phyloP scores from a whole-genome alignment of 495 filamentous ascomycete genomes.

The Aspergillus coremiiformis region DNA sequence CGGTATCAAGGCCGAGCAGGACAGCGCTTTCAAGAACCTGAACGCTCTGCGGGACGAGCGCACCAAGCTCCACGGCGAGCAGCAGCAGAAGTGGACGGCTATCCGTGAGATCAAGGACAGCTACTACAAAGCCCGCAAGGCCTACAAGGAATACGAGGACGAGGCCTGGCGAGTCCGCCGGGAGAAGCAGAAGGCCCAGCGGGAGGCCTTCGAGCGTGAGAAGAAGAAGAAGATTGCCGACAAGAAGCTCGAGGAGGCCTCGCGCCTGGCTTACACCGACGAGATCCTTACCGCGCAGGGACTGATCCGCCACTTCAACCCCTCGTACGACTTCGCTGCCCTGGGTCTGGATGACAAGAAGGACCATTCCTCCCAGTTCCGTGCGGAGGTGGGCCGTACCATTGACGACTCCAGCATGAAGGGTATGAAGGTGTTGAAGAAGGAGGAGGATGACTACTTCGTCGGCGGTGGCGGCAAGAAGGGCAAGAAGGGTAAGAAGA shows the following conservation, averaged over 20 bases:
- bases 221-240: conserved; percentile 76
- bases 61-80: conserved; percentile 68
- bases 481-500: conserved; percentile 86
- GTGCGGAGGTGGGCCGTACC: conserved; percentile 70
- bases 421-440: conserved; percentile 69
- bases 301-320: conserved; percentile 86
- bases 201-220: conserved; percentile 62
- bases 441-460: conserved; percentile 87
- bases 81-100: conserved; percentile 72
- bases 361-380: conserved; percentile 60
- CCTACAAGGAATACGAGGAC: conserved; percentile 70
- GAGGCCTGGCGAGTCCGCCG: conserved; percentile 64
- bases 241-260: conserved; percentile 85
- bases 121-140: conserved; percentile 69
- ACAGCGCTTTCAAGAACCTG: conserved; percentile 77
- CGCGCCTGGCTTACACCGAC: conserved; percentile 76
- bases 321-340: conserved; percentile 58
- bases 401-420: conserved; percentile 71
- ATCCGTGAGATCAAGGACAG: conserved; percentile 81
- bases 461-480: conserved; percentile 73
- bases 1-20: conserved; percentile 80
- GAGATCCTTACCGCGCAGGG: conserved; percentile 83
- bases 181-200: conserved; percentile 73
- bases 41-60: conserved; percentile 84
- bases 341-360: conserved; percentile 52